Conservation (phyloP, 306 rosid genomes). For the Neltuma alba region DNA sequence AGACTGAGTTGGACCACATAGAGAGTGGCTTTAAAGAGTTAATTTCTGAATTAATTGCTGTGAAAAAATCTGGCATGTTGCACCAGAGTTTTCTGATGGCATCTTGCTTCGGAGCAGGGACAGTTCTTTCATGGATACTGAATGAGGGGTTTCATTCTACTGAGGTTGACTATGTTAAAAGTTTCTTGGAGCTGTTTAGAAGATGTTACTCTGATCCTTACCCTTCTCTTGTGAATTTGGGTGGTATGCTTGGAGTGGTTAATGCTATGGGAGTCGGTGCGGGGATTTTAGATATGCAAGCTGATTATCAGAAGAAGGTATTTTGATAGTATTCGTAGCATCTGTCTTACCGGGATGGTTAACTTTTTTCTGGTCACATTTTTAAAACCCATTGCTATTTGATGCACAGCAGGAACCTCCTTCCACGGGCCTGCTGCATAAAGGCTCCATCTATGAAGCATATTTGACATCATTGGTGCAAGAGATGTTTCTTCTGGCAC, state of each 20-base stretch:
- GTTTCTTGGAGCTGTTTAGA: constrained; percentile 69
- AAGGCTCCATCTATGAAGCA: constrained; percentile 62
- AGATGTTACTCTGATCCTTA: constrained; percentile 78
- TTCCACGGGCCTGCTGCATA: constrained; percentile 70
- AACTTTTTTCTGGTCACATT: constrained; percentile 1
- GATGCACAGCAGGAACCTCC: constrained; percentile 59
- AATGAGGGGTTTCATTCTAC: constrained; percentile 74
- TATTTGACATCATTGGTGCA: constrained; percentile 78
- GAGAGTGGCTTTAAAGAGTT: constrained; percentile 64
- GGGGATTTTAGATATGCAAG: constrained; percentile 44
- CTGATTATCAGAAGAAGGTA: constrained; percentile 66
- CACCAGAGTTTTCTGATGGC: constrained; percentile 83
- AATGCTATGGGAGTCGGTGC: constrained; percentile 82
- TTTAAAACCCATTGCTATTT: constrained; percentile 22
- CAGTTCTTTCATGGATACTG: constrained; percentile 62
- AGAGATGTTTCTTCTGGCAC: constrained; percentile 93
- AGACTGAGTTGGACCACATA: constrained; percentile 60
- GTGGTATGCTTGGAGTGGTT: constrained; percentile 92
- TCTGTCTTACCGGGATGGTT: not conserved
- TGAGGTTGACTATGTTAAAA: constrained; percentile 62
- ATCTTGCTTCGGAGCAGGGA: constrained; percentile 90
- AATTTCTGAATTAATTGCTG: constrained; percentile 69
- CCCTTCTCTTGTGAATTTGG: constrained; percentile 75
- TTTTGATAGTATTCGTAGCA: constrained; percentile 15
- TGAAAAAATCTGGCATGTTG: constrained; percentile 57